A percentile compares a stretch with the other conserved stretches of the same genome.
phyloP scores from a whole-genome alignment of 1,139 yeast species.

The Suhomyces guaymorum region DNA sequence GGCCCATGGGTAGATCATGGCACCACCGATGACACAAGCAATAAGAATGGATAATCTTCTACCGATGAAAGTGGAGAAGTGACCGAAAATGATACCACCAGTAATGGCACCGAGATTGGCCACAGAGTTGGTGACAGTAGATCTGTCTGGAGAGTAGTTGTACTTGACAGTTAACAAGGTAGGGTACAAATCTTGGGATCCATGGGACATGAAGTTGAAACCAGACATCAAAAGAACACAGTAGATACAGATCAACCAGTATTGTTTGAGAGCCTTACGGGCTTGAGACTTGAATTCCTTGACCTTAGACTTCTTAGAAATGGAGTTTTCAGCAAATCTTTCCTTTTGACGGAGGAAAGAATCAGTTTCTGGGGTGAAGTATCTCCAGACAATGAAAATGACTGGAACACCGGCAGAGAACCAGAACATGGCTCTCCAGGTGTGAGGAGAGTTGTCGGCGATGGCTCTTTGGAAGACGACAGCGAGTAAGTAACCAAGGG shows the following conservation, averaged over 20 bases:
- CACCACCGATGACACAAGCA: slow-evolving; percentile 68
- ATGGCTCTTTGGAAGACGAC: slow-evolving; percentile 46
- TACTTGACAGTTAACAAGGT: slow-evolving; percentile 60
- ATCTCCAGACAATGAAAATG: slow-evolving; percentile 39
- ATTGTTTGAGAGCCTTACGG: slow-evolving; percentile 31
- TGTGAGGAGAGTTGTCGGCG: slow-evolving; percentile 32
- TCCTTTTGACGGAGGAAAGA: slow-evolving; percentile 31
- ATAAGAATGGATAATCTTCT: slow-evolving; percentile 52
- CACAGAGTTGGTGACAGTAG: slow-evolving; percentile 67
- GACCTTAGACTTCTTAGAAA: slow-evolving; percentile 15
- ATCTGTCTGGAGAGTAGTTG: slow-evolving; percentile 47
- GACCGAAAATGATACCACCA: slow-evolving; percentile 68
- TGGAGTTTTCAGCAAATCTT: slow-evolving; percentile 20
- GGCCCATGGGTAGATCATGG: slow-evolving; percentile 74
- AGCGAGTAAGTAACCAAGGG: slow-evolving; percentile 45
- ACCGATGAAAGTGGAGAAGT: slow-evolving; percentile 58
- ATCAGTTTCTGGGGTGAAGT: slow-evolving; percentile 40
- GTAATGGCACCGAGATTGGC: slow-evolving; percentile 70
- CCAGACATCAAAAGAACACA: slow-evolving; percentile 44
- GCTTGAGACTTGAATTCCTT: slow-evolving; percentile 22
- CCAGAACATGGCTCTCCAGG: slow-evolving; percentile 47
- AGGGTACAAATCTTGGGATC: slow-evolving; percentile 74
- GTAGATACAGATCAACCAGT: slow-evolving; percentile 43
- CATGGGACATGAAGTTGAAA: slow-evolving; percentile 63
- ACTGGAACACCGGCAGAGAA: slow-evolving; percentile 46